Percentiles rank a stretch among this genome's conserved stretches.
Evolutionary conservation across 768 basidiomycete species (phyloP).

Genomic region (Infundibulicybe gibba): DNA sequence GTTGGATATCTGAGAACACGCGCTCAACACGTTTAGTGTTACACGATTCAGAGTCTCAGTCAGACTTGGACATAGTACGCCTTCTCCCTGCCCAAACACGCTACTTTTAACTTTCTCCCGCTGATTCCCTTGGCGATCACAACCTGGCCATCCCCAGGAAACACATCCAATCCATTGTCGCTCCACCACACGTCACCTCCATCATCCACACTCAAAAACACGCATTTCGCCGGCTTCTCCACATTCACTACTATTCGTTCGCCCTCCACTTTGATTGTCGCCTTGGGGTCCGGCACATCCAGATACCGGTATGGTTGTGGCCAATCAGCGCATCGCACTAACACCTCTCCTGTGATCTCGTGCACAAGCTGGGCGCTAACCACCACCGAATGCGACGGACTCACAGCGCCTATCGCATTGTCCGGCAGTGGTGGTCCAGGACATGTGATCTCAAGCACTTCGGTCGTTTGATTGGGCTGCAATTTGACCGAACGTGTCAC

Average conservation of each 20-base stretch:
- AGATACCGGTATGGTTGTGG: slow-evolving; percentile 87
- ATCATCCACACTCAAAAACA: slow-evolving; percentile 60
- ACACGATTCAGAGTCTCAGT: no score
- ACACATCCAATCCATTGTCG: slow-evolving; percentile 83
- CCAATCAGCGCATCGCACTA: slow-evolving; percentile 73
- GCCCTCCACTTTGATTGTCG: slow-evolving; percentile 37
- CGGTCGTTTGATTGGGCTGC: slow-evolving; percentile 67
- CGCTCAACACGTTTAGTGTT: no score
- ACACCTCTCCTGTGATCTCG: slow-evolving; percentile 37
- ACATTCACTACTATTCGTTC: slow-evolving; percentile 43
- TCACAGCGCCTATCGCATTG: slow-evolving; percentile 16
- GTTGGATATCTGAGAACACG: no score
- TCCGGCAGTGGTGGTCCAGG: slow-evolving; percentile 46
- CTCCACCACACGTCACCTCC: slow-evolving; percentile 52
- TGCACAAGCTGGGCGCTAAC: slow-evolving; percentile 60
- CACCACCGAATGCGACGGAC: slow-evolving; percentile 49
- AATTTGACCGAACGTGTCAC: slow-evolving; percentile 43
- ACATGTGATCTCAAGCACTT: slow-evolving; percentile 60
- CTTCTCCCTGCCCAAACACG: slow-evolving; percentile 31
- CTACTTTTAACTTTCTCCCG: slow-evolving; percentile 49
- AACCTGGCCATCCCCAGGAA: slow-evolving; percentile 71
- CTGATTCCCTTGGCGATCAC: slow-evolving; percentile 54
- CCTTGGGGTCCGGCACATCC: slow-evolving; percentile 50
- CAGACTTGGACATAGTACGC: slow-evolving; percentile 3
- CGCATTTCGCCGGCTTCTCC: slow-evolving; percentile 67